phyloP scores from a whole-genome alignment of 225 moss, liverwort and hornwort genomes.

The Straminergon stramineum region DNA sequence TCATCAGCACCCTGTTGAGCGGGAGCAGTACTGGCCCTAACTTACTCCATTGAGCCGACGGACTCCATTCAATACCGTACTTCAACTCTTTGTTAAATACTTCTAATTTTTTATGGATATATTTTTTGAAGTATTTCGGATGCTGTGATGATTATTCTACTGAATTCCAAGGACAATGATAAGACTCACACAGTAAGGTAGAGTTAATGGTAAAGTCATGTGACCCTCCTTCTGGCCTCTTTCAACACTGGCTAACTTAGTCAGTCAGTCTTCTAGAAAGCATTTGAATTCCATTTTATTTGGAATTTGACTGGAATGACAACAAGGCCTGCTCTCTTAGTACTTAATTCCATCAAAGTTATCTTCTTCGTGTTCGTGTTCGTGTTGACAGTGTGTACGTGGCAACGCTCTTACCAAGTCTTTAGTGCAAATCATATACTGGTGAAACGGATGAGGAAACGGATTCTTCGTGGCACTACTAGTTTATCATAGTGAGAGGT shows the following conservation, averaged over 20 bases:
- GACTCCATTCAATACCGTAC: background rate
- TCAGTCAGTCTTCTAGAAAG: background rate
- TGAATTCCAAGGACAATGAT: background rate
- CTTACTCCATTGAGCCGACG: background rate
- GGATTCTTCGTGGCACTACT: background rate
- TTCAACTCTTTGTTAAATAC: background rate
- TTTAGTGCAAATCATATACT: background rate
- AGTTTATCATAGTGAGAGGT: no score
- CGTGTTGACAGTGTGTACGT: fast-evolving
- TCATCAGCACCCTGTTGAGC: no score
- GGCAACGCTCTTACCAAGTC: background rate
- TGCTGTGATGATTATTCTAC: no score
- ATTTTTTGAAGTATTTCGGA: background rate
- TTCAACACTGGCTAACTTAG: background rate
- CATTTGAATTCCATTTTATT: background rate
- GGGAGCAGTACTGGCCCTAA: background rate
- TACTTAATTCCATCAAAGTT: background rate
- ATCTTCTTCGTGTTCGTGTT: background rate
- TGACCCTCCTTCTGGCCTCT: no score
- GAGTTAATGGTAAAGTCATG: background rate
- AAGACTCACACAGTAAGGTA: background rate
- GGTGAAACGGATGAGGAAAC: background rate
- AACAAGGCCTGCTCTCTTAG: background rate
- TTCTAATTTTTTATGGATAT: no score
- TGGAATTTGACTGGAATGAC: background rate